Evolutionary conservation across 2,329 filamentous ascomycete species (phyloP), one percentile per base, ranked within the genome.

Genomic region (Sporothrix pseudoabietina): DNA sequence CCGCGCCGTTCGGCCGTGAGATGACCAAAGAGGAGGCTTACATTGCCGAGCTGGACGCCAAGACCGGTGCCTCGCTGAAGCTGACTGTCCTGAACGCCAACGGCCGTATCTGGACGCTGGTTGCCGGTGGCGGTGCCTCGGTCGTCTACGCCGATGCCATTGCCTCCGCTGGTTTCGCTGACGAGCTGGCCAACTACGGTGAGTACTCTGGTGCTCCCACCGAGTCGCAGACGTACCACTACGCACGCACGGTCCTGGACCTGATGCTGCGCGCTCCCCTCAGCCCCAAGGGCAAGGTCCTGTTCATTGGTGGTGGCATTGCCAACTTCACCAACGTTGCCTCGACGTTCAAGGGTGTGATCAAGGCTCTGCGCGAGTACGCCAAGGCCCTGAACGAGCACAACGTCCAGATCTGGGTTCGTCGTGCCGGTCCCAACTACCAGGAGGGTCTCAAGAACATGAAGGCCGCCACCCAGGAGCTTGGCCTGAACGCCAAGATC

Each of bases 291-390:
- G 96, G 96, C 87, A 99, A 98, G 90, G 94, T 99, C 71, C 91
- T 99, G 77, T 99, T 99, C 89, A 98, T 99, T 78, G 96, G 96
- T 84, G 96, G 96, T 87, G 96, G 96, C 89, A 99, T 99, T 89
- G 96, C 96, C 88, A 99, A 99, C 92, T 99, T 99, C 88, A 99
- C 96, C 88, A 99, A 98, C 86, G 96, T 99, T 72, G 96, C 96
- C 75, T 96, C 92, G 79, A 99, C 96, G 77, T 99, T 99, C 92
- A 99, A 99, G 90, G 96, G 96, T 87, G 95, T 99, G 83, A 99
- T 99, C 83, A 92, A 94, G 79, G 96, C 96, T 75, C 89, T 99
- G 77, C 91, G 95, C 77, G 96, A 98, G 85, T 94, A 95, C 78
- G 89, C 94, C 75, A 90, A 90, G 76, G 88, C 91, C 77, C 89